Percentiles rank a stretch among this genome's conserved stretches.
Conservation (phyloP, 2,329 filamentous ascomycete genomes). For the Orbilia oligospora region DNA sequence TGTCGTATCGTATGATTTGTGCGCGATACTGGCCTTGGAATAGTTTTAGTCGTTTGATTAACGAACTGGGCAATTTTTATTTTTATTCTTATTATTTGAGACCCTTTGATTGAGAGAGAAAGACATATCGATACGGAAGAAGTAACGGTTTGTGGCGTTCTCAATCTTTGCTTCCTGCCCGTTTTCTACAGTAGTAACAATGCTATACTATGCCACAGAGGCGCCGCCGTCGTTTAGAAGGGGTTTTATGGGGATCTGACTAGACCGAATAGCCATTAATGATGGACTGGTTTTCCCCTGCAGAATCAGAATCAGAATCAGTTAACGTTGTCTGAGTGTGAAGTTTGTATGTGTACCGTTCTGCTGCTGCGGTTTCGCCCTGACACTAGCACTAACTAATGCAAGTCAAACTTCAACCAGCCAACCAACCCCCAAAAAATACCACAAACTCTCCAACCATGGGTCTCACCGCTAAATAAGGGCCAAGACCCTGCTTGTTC, state of each 20-base stretch:
- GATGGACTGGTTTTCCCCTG: too few relatives aligned
- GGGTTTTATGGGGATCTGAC: conserved; percentile 5
- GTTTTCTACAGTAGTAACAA: background rate
- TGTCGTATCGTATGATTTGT: background rate
- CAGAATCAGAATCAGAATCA: too few relatives aligned
- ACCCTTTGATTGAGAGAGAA: background rate
- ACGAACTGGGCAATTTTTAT: background rate
- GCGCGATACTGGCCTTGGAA: background rate
- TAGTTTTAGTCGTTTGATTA: background rate
- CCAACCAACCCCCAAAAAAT: background rate
- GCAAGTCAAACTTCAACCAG: too few relatives aligned
- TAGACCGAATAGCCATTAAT: background rate
- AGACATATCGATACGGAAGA: conserved; percentile 18
- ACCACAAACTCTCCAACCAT: background rate
- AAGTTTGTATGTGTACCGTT: background rate
- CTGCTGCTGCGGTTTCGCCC: conserved; percentile 27
- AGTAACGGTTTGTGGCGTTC: conserved; percentile 10
- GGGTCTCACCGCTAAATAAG: background rate
- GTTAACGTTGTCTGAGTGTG: conserved; percentile 25
- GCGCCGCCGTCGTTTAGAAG: background rate
- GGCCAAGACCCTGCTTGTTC: background rate
- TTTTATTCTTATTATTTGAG: too few relatives aligned
- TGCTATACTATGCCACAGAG: too few relatives aligned
- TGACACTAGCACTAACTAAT: conserved; percentile 33
- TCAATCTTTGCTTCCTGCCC: background rate